phyloP scores from a whole-genome alignment of 192 early-diverging fungal genomes.

The Coemansia erecta region DNA sequence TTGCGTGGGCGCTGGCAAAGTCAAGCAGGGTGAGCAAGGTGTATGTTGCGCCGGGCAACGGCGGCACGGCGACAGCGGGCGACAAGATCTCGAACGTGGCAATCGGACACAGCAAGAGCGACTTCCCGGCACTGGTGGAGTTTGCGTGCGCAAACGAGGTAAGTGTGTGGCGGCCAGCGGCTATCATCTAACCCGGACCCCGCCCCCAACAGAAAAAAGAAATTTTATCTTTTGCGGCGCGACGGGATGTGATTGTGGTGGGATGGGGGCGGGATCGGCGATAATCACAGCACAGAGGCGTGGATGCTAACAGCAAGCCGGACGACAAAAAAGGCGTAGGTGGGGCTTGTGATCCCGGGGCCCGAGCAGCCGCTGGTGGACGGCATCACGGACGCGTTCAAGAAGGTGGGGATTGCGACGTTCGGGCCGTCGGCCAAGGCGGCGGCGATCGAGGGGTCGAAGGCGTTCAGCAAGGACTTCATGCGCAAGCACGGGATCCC shows the following conservation, averaged over 20 bases:
- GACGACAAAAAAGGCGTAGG: slow-evolving; percentile 19
- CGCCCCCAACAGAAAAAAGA: not conserved
- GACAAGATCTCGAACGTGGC: slow-evolving; percentile 80
- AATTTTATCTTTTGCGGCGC: not conserved
- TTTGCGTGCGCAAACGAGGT: slow-evolving; percentile 80
- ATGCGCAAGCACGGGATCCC: slow-evolving; percentile 96
- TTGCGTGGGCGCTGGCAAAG: slow-evolving; percentile 87
- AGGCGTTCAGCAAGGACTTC: slow-evolving; percentile 98
- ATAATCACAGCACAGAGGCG: not conserved
- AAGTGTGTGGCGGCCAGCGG: slow-evolving; percentile 10
- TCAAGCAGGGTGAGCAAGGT: slow-evolving; percentile 73
- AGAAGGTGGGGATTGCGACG: slow-evolving; percentile 65
- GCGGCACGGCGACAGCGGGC: slow-evolving; percentile 75
- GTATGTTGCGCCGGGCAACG: slow-evolving; percentile 94
- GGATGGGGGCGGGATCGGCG: slow-evolving; percentile 44
- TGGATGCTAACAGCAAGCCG: slow-evolving; percentile 3
- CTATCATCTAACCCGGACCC: not conserved
- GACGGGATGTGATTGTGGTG: slow-evolving; percentile 5
- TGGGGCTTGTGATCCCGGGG: slow-evolving; percentile 80
- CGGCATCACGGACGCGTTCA: slow-evolving; percentile 81
- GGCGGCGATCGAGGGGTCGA: slow-evolving; percentile 93
- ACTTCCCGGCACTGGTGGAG: slow-evolving; percentile 72
- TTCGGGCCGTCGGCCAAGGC: slow-evolving; percentile 92
- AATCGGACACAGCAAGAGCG: slow-evolving; percentile 59
- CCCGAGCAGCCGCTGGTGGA: slow-evolving; percentile 97